Percentiles rank a stretch among this genome's conserved stretches.
These are phyloP conservation scores for Gossypium schwendimanii DNA, from an alignment of 441 rosid genomes.

Conservation along the genomic window DNA sequence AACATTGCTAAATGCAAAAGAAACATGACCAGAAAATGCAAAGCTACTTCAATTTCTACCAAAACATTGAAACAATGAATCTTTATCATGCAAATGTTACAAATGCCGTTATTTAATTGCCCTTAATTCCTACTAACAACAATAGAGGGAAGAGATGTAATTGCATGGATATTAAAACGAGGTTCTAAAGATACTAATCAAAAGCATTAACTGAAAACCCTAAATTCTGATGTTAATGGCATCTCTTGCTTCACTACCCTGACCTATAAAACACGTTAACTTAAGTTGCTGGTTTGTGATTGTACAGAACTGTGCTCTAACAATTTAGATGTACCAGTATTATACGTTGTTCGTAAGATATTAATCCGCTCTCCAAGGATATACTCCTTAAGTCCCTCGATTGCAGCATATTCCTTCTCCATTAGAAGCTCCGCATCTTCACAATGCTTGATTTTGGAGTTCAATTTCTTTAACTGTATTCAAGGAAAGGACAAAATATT, in stretches of 20 bases:
- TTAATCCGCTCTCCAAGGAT: slow-evolving; percentile 50
- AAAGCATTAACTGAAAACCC: background rate
- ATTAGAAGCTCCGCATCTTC: slow-evolving; percentile 63
- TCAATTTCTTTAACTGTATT: slow-evolving; percentile 60
- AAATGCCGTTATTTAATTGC: background rate
- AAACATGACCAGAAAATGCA: background rate
- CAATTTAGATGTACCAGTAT: slow-evolving; percentile 46
- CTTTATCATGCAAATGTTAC: background rate
- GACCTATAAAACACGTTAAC: slow-evolving; percentile 14
- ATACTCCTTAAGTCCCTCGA: slow-evolving; percentile 44
- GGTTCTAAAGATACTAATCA: background rate
- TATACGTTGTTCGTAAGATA: slow-evolving; percentile 40
- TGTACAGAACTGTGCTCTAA: slow-evolving; percentile 44
- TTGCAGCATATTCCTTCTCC: slow-evolving; percentile 61
- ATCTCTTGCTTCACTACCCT: slow-evolving; percentile 9
- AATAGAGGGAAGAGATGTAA: background rate
- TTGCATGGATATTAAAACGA: background rate
- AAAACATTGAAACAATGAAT: background rate
- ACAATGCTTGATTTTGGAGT: slow-evolving; percentile 52
- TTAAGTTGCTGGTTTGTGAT: slow-evolving; percentile 14
- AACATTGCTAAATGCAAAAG: background rate
- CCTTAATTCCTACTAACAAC: background rate
- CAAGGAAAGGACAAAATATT: slow-evolving; percentile 4
- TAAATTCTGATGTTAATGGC: background rate
- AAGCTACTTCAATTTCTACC: background rate